Conservation (phyloP, 805 yeast genomes). For the Candida berthetii region DNA sequence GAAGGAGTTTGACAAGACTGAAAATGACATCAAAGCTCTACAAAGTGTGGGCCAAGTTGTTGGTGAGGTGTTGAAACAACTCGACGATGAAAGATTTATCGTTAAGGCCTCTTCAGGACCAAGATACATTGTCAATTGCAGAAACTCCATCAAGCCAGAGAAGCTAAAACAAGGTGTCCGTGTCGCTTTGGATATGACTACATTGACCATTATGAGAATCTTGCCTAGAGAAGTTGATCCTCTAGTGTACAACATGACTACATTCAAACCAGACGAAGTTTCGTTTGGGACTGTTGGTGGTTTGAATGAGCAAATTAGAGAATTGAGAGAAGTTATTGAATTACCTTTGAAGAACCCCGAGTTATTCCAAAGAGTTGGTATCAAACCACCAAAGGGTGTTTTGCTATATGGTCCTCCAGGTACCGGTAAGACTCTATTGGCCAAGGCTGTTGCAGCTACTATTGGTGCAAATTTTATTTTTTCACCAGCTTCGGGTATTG, state of each 20-base stretch:
- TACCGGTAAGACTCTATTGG: constrained; percentile 93
- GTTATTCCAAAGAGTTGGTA: constrained; percentile 90
- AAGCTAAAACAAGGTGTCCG: constrained; percentile 88
- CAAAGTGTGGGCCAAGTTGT: constrained; percentile 97
- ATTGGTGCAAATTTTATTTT: constrained; percentile 97
- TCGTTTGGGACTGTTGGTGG: constrained; percentile 97
- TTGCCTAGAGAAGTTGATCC: constrained; percentile 98
- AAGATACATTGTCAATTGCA: constrained; percentile 94
- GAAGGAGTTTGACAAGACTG: constrained; percentile 84
- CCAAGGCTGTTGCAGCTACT: constrained; percentile 98
- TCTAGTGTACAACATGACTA: constrained; percentile 94
- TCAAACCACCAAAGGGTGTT: constrained; percentile 98
- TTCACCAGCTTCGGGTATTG: constrained; percentile 98
- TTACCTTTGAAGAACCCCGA: constrained; percentile 96
- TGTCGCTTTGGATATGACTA: constrained; percentile 96
- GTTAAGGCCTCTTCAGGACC: constrained; percentile 98
- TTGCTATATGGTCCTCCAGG: constrained; percentile 98
- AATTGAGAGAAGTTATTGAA: constrained; percentile 95
- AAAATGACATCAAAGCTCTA: constrained; percentile 92
- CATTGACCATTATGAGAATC: constrained; percentile 94
- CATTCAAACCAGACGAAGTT: constrained; percentile 95
- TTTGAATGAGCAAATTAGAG: constrained; percentile 89
- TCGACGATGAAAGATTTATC: constrained; percentile 90
- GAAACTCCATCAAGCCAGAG: constrained; percentile 84
- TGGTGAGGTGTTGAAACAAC: constrained; percentile 93